Base-by-base conservation (phyloP, 2,329 filamentous ascomycete species). In the Reticulascus tulasneorum region DNA sequence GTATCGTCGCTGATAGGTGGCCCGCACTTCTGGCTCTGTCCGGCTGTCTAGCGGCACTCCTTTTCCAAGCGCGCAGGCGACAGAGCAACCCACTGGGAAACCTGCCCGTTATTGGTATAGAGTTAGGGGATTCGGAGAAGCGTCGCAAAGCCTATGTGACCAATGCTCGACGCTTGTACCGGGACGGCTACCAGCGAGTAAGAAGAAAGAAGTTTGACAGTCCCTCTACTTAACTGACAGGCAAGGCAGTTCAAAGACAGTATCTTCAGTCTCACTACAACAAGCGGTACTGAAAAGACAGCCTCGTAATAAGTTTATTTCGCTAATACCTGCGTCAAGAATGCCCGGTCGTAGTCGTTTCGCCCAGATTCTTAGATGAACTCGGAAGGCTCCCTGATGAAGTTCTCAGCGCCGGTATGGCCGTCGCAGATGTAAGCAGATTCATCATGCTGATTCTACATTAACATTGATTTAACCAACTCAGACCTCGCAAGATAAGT, bases 361-460 rank as follows among this genome's bases (percentile, higher is more conserved):
- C 55, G 1, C 49, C 52, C 9, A 51, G 48, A 20, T 59, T 53
- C 24, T 49, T 62, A 11, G 29, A 37, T 17, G 56, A 60, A 38
- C 47, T 61, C 9, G 48, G 49, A 34, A 58, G 44, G 18, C 48
- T 60, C n/a, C 55, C 56, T 0, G 55, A 62, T 20, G 42, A 54
- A 18, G 48, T 57, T 4, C 37, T 61, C 11, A 58, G 50, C 46
- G 50, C 58, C 23, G 40, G 51, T 30, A 40, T 22, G 9, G 55
- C 56, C 2, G 29, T 57, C 16, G 42, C 40, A 2, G 51, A 57
- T 25, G 48, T 51, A 19, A 21, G 39, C 25, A 1, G 13, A 8
- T 4, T 17, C 8, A 9, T 4, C 10, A 9, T 9, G 7, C 1
- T n/a, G 23, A 3, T 10, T n/a, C 2, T 12, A 12, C 2, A 4